A percentile compares a stretch with the other conserved stretches of the same genome.
phyloP scores from a whole-genome alignment of 2,329 filamentous ascomycete species.

The Verticillium dahliae region DNA sequence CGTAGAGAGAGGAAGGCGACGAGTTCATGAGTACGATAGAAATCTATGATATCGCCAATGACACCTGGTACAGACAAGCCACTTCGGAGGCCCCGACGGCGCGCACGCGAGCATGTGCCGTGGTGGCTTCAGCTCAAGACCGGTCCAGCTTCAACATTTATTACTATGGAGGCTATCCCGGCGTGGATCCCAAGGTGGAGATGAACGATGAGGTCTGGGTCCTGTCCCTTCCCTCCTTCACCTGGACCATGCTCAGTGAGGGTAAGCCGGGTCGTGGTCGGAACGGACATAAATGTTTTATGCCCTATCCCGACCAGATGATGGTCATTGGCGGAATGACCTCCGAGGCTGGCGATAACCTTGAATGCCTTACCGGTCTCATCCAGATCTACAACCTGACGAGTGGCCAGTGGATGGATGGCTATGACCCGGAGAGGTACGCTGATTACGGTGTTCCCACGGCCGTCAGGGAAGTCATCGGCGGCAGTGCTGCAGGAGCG shows the following conservation, averaged over 20 bases:
- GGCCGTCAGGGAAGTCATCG: constrained; percentile 57
- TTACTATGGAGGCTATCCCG: constrained; percentile 74
- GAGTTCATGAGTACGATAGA: constrained; percentile 69
- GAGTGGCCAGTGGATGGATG: constrained; percentile 59
- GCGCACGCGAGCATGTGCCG: constrained; percentile 63
- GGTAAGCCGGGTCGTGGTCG: constrained; percentile 47
- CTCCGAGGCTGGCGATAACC: constrained; percentile 16
- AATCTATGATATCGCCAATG: constrained; percentile 66
- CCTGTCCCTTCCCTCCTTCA: constrained; percentile 72
- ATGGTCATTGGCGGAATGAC: constrained; percentile 65
- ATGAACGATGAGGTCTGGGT: constrained; percentile 71
- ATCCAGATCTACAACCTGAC: constrained; percentile 69
- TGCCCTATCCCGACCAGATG: constrained; percentile 74
- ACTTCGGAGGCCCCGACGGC: constrained; percentile 54
- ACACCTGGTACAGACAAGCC: constrained; percentile 62
- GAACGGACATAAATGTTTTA: constrained; percentile 69
- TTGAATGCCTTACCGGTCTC: constrained; percentile 43
- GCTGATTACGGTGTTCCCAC: too few relatives aligned
- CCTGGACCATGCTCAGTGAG: constrained; percentile 55
- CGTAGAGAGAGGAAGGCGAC: constrained; percentile 56
- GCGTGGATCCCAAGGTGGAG: constrained; percentile 27
- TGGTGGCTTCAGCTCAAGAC: constrained; percentile 65
- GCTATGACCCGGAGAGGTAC: constrained; percentile 62
- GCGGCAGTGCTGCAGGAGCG: constrained; percentile 57
- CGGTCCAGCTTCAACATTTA: constrained; percentile 75